These are phyloP conservation scores for Pichia heedii DNA, from an alignment of 805 yeast species.

Conservation along the genomic window DNA sequence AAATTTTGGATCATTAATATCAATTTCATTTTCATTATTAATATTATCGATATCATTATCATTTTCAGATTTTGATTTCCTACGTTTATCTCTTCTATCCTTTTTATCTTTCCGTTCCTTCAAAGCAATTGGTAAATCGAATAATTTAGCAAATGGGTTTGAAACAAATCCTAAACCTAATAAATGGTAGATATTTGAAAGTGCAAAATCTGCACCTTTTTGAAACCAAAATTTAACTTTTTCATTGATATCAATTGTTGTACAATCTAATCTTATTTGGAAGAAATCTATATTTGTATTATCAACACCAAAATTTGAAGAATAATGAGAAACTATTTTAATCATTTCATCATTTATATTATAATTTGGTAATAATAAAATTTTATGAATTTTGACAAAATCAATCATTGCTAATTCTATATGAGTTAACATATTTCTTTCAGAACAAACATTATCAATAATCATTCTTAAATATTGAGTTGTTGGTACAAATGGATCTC, in stretches of 20 bases:
- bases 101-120: constrained; percentile 65
- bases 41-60: background rate
- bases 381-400: constrained; percentile 60
- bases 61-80: constrained; percentile 27
- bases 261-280: constrained; percentile 33
- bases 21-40: background rate
- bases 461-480: constrained; percentile 69
- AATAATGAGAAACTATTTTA: constrained; percentile 55
- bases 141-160: constrained; percentile 69
- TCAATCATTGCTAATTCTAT: constrained; percentile 52
- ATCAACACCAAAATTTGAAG: constrained; percentile 60
- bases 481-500: constrained; percentile 80
- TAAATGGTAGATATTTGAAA: constrained; percentile 64
- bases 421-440: constrained; percentile 49
- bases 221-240: constrained; percentile 66
- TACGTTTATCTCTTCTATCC: constrained; percentile 53
- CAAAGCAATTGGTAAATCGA: constrained; percentile 62
- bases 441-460: constrained; percentile 69
- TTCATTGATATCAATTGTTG: constrained; percentile 28
- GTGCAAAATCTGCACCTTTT: constrained; percentile 66
- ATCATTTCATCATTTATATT: constrained; percentile 44
- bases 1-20: constrained; percentile 17
- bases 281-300: constrained; percentile 57
- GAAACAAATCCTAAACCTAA: constrained; percentile 70
- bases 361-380: constrained; percentile 51